Evolutionary conservation across 2,329 filamentous ascomycete species (phyloP), one percentile per base, ranked within the genome.

Genomic region (Aspergillus sp.): DNA sequence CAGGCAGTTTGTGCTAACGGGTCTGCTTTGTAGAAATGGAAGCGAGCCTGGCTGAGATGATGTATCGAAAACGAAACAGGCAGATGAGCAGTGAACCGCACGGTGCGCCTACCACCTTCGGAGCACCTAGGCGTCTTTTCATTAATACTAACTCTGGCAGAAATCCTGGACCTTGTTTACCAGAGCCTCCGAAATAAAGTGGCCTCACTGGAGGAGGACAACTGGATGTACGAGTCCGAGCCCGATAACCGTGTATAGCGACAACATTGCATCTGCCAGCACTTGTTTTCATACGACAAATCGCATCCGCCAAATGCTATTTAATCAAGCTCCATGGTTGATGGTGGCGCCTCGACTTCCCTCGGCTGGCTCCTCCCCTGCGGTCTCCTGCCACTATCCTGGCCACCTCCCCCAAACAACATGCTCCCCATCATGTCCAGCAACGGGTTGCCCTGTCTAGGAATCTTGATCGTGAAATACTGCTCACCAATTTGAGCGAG

Each of bases 381-480:
- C 52, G 68, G 67, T 34, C 80, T 81, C 48, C 55, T 56, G 38
- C 75, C 73, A 53, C 78, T 76, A 43, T 67, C 69, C 23, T 84
- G 85, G 28, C 84, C 85, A 7, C 88, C 89, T 22, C 92, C 89
- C 22, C 92, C 92, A 53, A 93, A 93, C 72, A 99, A 91, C 83
- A 99, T 87, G 65, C 88, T 93, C 52, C 93, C 93, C 91, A 99
- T 96, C 93, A 99, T 98, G 75, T 99, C 95, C 79, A 98, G 87
- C 77, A 99, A 82, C 3, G 93, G 93, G 77, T 98, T 98, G 66
- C 89, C 91, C 81, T 97, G 92, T 71, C 90, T 86, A 51, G 93
- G 94, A 73, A 93, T 89, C 80, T 89, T 87, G 75, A 99, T 96
- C 41, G 89, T 89, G 80, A 99, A 99, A 82, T 98, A 99, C 87